Evolutionary conservation across 1,284 basidiomycete genomes (phyloP).

Genomic region (Tylopilus orsonianus): DNA sequence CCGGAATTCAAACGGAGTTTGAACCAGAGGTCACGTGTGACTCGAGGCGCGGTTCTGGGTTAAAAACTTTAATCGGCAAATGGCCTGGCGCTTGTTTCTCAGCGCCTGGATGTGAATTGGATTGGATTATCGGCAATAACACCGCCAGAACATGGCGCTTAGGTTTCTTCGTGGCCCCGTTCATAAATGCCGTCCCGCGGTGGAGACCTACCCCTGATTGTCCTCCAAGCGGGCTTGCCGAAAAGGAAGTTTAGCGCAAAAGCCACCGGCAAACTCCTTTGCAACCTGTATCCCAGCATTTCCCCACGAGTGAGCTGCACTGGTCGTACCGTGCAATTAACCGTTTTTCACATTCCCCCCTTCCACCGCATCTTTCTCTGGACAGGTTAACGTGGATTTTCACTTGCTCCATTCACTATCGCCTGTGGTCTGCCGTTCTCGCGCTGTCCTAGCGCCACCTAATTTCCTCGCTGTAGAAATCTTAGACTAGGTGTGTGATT

Average conservation of each 20-base stretch:
- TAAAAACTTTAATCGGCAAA: neutral
- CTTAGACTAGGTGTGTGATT: neutral
- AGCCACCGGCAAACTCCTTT: slow-evolving; percentile 14
- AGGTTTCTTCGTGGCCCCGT: neutral
- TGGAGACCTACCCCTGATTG: neutral
- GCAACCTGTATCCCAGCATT: slow-evolving; percentile 11
- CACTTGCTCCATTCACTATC: too few species aligned
- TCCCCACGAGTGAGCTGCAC: slow-evolving; percentile 1
- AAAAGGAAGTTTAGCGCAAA: slow-evolving; percentile 28
- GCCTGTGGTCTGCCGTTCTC: too few species aligned
- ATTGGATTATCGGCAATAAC: neutral
- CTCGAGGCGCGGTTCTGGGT: neutral
- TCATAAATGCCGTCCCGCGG: too few species aligned
- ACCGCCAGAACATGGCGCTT: slow-evolving; percentile 1
- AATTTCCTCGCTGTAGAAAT: neutral
- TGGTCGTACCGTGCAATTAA: neutral
- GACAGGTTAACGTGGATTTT: slow-evolving; percentile 1
- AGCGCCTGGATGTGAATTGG: slow-evolving; percentile 12
- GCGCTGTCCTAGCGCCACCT: too few species aligned
- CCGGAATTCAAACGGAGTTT: slow-evolving; percentile 27
- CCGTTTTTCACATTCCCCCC: neutral
- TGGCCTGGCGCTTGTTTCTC: slow-evolving; percentile 2
- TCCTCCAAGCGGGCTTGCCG: neutral
- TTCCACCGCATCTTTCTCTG: neutral
- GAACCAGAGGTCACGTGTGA: slow-evolving; percentile 14